Percentiles rank a stretch among this genome's conserved stretches.
Conservation (phyloP, 208 protist genomes). For the Crithidia bombi region DNA sequence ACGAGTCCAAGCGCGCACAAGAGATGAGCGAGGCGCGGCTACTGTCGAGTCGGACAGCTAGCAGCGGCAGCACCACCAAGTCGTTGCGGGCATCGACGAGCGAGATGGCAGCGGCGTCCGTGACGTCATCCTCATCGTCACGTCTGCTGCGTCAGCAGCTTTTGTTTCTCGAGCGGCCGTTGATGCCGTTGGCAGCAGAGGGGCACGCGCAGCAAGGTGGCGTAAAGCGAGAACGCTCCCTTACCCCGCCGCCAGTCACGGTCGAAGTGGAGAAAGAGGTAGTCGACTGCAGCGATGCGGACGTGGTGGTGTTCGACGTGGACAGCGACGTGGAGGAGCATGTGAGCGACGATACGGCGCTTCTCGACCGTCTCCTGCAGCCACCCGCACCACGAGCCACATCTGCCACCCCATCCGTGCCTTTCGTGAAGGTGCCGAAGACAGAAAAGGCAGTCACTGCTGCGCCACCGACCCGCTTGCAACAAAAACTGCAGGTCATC, state of each 20-base stretch:
- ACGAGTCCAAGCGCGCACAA: conserved; percentile 18
- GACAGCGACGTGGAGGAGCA: conserved; percentile 11
- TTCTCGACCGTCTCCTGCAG: neutral
- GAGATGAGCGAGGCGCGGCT: conserved; percentile 16
- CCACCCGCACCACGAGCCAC: neutral
- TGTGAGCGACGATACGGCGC: neutral
- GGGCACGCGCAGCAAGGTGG: neutral
- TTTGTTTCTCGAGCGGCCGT: conserved; percentile 16
- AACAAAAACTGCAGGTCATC: conserved; percentile 46
- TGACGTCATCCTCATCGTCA: neutral
- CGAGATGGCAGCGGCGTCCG: neutral
- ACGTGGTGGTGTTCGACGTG: conserved; percentile 8
- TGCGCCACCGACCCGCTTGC: conserved; percentile 19
- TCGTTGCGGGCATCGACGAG: neutral
- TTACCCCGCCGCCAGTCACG: neutral
- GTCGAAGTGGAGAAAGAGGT: neutral
- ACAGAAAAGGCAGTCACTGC: neutral
- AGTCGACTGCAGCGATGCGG: conserved; percentile 2
- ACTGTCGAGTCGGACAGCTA: neutral
- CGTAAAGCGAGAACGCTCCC: conserved; percentile 2
- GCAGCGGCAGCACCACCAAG: neutral
- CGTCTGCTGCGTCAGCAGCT: conserved; percentile 20
- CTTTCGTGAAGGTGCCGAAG: conserved; percentile 17
- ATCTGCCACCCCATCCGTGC: neutral
- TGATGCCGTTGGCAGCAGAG: neutral